Evolutionary conservation across 495 filamentous ascomycete species (phyloP).

Genomic region (Aspergillus baeticus): DNA sequence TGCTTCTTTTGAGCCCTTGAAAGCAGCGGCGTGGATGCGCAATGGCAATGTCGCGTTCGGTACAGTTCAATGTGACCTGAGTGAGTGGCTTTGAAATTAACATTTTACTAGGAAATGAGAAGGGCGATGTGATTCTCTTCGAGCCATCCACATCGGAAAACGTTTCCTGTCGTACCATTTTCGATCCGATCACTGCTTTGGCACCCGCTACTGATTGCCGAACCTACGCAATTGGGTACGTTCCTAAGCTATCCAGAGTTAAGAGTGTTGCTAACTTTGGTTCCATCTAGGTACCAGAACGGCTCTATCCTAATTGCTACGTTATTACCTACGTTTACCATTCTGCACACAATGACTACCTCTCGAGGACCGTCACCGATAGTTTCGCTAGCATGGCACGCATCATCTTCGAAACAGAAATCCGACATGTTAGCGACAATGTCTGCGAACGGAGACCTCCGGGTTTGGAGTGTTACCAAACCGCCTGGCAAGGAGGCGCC

Average conservation of each 20-base stretch:
- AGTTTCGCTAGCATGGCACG: slow-evolving; percentile 91
- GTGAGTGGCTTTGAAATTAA: not conserved
- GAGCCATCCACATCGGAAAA: slow-evolving; percentile 92
- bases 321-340: slow-evolving; percentile 89
- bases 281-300: slow-evolving; percentile 74
- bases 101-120: slow-evolving; percentile 64
- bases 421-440: slow-evolving; percentile 97
- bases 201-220: slow-evolving; percentile 90
- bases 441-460: slow-evolving; percentile 85
- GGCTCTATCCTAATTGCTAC: slow-evolving; percentile 89
- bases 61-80: slow-evolving; percentile 27
- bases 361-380: slow-evolving; percentile 82
- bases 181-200: slow-evolving; percentile 87
- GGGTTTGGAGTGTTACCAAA: slow-evolving; percentile 97
- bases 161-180: slow-evolving; percentile 87
- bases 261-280: not conserved
- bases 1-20: slow-evolving; percentile 82
- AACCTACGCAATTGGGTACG: slow-evolving; percentile 93
- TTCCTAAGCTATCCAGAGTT: not conserved
- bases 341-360: slow-evolving; percentile 88
- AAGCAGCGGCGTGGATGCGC: slow-evolving; percentile 89
- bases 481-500: slow-evolving; percentile 70
- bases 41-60: slow-evolving; percentile 98
- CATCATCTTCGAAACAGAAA: slow-evolving; percentile 93
- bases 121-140: slow-evolving; percentile 93